Base-by-base conservation (phyloP, 108 stramenopile species). In the Fistulifera solaris region DNA sequence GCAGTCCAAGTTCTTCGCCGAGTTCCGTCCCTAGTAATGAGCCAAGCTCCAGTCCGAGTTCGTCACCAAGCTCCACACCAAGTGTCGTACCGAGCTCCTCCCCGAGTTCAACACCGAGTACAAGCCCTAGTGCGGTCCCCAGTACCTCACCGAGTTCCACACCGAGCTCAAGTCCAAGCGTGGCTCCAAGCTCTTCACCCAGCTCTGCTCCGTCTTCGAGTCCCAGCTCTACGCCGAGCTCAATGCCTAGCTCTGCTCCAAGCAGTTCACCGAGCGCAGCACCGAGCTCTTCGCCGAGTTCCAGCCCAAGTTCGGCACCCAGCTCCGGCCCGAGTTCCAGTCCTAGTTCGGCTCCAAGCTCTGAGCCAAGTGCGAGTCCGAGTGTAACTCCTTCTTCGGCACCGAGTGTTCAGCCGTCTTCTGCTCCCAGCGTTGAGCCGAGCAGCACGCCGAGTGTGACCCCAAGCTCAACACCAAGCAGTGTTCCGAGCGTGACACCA, bases 161-260 rank as follows among this genome's bases (percentile, higher is more conserved):
- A 8, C 43, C 58, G 13, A 45, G 25, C 35, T 39, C 54, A 23
- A 22, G 18, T 11, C 54, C 54, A 17, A 40, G 22, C 0, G 40
- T n/a, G 0, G 44, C 57, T 28, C 57, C 57, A 26, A 43, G 44
- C 13, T 10, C 24, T 6, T 23, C 10, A 15, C 43, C 57, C 1
- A 43, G 44, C 13, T 10, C 24, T 6, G 21, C 10, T 11, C 43
- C 57, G 14, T 45, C 57, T n/a, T 14, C 43, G 0, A 27, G 40
- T 14, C 54, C 39, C 11, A 41, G 38, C 17, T n/a, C 39, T 40
- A 13, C 54, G 39, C 54, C 54, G n/a, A 56, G 40, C 4, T 40
- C 21, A 0, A 19, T 27, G 3, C 57, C 57, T 2, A 43, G 44
- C 17, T 16, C 57, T 0, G 40, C 43, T 26, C 43, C 49, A 15